Evolutionary conservation across 495 filamentous ascomycete species (phyloP), one percentile per base, ranked within the genome.

Genomic region (Symbiotaphrina buchneri): DNA sequence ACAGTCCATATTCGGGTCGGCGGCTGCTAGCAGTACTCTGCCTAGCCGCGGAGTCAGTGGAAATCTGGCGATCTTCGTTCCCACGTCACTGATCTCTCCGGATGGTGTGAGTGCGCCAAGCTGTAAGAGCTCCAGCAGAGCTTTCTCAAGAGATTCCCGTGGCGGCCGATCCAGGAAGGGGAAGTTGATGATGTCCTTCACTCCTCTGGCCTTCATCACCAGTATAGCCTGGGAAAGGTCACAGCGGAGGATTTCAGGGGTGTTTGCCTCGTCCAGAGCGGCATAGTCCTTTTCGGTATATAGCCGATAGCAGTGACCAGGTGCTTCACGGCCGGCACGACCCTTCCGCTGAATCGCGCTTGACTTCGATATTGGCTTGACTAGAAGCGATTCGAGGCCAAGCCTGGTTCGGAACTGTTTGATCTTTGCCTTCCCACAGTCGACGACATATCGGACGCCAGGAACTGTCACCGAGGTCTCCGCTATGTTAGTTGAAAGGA

Each of bases 401-500:
- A 95, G 62, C 0, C 71, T 62, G 7, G 76, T 65, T 2, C 83
- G 71, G 53, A 84, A 95, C 36, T 92, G 76, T 47, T 92, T 94
- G 30, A 84, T 67, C 46, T 95, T 99, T 3, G 74, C 75, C 43
- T 93, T 93, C 16, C 90, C 90, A 42, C 78, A 76, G 46, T 99
- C 90, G 18, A 99, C 59, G 18, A 99, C 90, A 42, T 68, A 80
- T 2, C 82, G 68, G 3, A 99, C 82, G 2, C 90, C 90, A 5
- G 85, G 71, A 0, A 99, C 83, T 0, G 90, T 99, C 32, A 99
- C 74, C 1, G 90, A 99, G 0, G 90, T 95, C 44, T 99, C 90
- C 15, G 90, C 90, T 39, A 99, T 94, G 48, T 99, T 99, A 10
- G 90, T 99, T 0, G 83, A 67, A 2, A 99, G 59, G 7, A 99